These are phyloP conservation scores for Phytophthora pseudosyringae DNA, from an alignment of 352 stramenopile species.

Conservation along the genomic window DNA sequence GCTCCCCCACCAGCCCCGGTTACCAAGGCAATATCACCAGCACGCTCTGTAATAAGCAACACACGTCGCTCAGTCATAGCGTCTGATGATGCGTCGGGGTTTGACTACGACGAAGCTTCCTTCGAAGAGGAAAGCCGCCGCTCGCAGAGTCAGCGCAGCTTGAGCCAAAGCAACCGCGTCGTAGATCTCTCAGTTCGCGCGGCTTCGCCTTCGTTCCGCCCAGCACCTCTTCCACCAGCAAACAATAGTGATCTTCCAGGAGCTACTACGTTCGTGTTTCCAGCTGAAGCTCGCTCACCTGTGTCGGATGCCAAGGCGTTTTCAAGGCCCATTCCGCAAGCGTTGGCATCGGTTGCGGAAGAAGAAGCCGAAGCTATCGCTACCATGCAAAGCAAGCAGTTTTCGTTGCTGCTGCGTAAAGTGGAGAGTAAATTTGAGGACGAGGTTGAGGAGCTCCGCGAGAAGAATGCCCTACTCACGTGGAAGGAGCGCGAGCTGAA, in stretches of 20 bases:
- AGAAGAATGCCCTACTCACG: slow-evolving; percentile 68
- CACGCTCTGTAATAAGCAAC: slow-evolving; percentile 22
- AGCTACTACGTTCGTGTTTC: slow-evolving; percentile 15
- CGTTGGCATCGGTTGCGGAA: slow-evolving; percentile 27
- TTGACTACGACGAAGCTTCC: slow-evolving; percentile 69
- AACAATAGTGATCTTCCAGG: slow-evolving; percentile 19
- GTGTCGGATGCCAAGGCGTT: slow-evolving; percentile 55
- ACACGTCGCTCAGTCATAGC: slow-evolving; percentile 13
- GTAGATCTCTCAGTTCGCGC: slow-evolving; percentile 72
- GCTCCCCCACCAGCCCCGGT: neutral
- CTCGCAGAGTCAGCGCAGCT: slow-evolving; percentile 42
- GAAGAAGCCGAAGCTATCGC: slow-evolving; percentile 34
- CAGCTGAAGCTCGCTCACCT: slow-evolving; percentile 37
- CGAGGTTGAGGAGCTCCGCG: slow-evolving; percentile 74
- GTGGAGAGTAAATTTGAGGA: slow-evolving; percentile 84
- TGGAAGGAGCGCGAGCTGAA: slow-evolving; percentile 83
- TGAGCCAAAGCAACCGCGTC: slow-evolving; percentile 47
- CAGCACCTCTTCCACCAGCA: slow-evolving; percentile 9
- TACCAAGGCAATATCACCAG: slow-evolving; percentile 17
- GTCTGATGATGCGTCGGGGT: slow-evolving; percentile 30
- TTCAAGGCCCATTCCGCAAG: slow-evolving; percentile 36
- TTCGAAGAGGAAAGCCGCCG: slow-evolving; percentile 76
- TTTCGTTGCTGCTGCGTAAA: slow-evolving; percentile 79
- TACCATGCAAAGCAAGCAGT: slow-evolving; percentile 43
- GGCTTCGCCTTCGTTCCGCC: slow-evolving; percentile 46